Conservation (phyloP, 306 rosid genomes). For the Malus asiatica region DNA sequence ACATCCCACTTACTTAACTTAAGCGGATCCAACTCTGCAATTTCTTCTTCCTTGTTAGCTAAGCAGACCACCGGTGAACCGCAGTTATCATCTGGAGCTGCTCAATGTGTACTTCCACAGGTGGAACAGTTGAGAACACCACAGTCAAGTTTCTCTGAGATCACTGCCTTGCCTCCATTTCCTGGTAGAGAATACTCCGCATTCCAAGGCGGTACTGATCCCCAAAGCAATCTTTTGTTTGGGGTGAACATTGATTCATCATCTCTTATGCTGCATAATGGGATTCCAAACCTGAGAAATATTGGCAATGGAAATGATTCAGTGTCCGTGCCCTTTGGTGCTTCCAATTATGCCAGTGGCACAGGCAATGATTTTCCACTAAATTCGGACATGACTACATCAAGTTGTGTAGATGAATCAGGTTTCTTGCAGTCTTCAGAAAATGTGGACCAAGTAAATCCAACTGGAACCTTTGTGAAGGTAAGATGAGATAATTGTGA, state of each 20-base stretch:
- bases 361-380: slow-evolving; percentile 48
- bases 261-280: slow-evolving; percentile 67
- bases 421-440: slow-evolving; percentile 61
- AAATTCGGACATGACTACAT: slow-evolving; percentile 47
- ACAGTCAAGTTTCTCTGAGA: slow-evolving; percentile 38
- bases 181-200: slow-evolving; percentile 77
- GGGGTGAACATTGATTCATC: slow-evolving; percentile 82
- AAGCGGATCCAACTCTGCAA: slow-evolving; percentile 48
- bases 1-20: slow-evolving; percentile 55
- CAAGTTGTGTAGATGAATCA: slow-evolving; percentile 59
- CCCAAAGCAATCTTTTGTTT: slow-evolving; percentile 71
- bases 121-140: slow-evolving; percentile 47
- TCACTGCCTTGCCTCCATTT: slow-evolving; percentile 69
- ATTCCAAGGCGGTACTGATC: slow-evolving; percentile 64
- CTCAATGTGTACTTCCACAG: slow-evolving; percentile 57
- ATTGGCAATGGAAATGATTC: slow-evolving; percentile 39
- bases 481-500: slow-evolving; percentile 16
- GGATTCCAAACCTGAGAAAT: slow-evolving; percentile 52
- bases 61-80: slow-evolving; percentile 66
- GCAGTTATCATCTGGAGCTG: slow-evolving; percentile 49
- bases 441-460: slow-evolving; percentile 53
- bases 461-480: slow-evolving; percentile 73
- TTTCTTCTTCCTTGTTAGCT: slow-evolving; percentile 55
- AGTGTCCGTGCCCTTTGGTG: slow-evolving; percentile 42
- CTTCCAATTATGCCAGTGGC: slow-evolving; percentile 53